A percentile compares a stretch with the other conserved stretches of the same genome.
Evolutionary conservation across 306 rosid species (phyloP).

Genomic region (Chamaecrista fasciculata): DNA sequence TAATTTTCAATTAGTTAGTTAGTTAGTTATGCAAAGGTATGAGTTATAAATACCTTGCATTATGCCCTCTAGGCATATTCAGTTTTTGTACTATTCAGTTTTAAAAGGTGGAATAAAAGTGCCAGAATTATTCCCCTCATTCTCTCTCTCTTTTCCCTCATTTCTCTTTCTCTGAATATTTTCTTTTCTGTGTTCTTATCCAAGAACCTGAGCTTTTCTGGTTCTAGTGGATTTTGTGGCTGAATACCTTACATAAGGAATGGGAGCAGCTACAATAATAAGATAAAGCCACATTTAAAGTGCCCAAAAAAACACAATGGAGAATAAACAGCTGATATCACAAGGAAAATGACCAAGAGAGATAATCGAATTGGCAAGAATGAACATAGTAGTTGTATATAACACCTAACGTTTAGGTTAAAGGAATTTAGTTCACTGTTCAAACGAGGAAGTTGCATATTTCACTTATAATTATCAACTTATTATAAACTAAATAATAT

Average conservation of each 20-base stretch:
- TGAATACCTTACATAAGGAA: conserved; percentile 11
- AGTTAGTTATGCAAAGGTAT: too few relatives aligned
- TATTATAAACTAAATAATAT: conserved; percentile 17
- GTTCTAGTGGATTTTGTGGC: too few relatives aligned
- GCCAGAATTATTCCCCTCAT: too few relatives aligned
- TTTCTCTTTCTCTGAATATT: too few relatives aligned
- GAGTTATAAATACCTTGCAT: too few relatives aligned
- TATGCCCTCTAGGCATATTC: too few relatives aligned
- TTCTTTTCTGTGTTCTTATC: too few relatives aligned
- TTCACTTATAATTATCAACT: neutral
- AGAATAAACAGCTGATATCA: neutral
- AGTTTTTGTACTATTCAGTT: too few relatives aligned
- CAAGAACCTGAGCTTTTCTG: too few relatives aligned
- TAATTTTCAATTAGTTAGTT: too few relatives aligned
- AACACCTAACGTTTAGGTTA: neutral
- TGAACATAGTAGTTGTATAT: neutral
- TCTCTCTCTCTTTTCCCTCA: too few relatives aligned
- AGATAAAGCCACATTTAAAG: neutral
- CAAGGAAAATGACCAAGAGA: neutral
- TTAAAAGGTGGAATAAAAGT: too few relatives aligned
- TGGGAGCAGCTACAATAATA: neutral
- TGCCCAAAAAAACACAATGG: neutral
- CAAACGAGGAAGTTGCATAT: conserved; percentile 9
- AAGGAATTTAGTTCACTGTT: conserved; percentile 13
- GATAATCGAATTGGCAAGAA: neutral